Evolutionary conservation across 352 stramenopile genomes (phyloP).

Genomic region (Pythium apleroticum): DNA sequence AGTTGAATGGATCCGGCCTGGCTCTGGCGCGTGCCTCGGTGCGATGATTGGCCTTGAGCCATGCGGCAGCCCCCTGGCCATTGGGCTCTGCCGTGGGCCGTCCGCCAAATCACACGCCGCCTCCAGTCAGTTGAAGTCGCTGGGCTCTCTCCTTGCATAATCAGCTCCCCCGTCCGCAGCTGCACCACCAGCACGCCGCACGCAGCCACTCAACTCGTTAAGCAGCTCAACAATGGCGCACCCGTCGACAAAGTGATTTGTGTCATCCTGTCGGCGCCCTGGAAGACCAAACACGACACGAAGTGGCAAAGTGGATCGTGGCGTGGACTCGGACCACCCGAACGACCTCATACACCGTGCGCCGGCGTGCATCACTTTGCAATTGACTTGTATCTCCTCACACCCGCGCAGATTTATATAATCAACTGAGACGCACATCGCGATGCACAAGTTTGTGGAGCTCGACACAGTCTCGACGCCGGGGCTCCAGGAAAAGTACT

Average conservation of each 20-base stretch:
- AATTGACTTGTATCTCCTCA: not conserved
- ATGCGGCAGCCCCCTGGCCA: not conserved
- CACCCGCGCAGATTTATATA: too few relatives aligned
- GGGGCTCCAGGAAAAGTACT: constrained; percentile 1
- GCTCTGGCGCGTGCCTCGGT: not conserved
- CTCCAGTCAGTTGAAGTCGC: constrained; percentile 3
- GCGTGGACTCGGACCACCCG: constrained; percentile 1
- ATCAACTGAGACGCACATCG: too few relatives aligned
- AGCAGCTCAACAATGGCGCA: not conserved
- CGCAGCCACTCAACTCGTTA: not conserved
- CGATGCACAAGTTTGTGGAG: constrained; percentile 1
- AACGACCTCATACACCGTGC: not conserved
- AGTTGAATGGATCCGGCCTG: not conserved
- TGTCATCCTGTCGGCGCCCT: too few relatives aligned
- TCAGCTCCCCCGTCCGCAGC: not conserved
- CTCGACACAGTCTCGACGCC: constrained; percentile 1
- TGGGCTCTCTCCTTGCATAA: not conserved
- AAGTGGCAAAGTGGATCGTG: not conserved
- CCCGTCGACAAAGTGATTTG: too few relatives aligned
- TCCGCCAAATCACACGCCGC: not conserved
- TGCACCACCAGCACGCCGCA: not conserved
- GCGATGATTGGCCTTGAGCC: constrained; percentile 1
- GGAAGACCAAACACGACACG: not conserved
- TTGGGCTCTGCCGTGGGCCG: not conserved
- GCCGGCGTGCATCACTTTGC: not conserved